Conservation (phyloP, 73 alveolate species). For the Paramecium tetraurelia region DNA sequence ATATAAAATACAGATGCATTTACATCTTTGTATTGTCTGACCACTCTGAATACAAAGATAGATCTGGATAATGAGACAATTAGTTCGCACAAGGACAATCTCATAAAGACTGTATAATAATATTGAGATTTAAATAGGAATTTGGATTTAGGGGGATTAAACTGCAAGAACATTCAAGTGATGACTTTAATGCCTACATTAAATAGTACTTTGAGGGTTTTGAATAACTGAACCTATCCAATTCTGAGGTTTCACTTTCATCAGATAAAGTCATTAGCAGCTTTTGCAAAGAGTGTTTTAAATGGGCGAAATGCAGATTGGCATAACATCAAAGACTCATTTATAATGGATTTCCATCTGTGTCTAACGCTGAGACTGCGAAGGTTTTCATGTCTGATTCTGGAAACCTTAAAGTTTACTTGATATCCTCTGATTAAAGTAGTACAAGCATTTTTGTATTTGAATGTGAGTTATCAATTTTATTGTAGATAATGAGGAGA, state of each 20-base stretch:
- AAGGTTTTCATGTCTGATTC: not conserved
- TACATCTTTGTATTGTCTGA: not conserved
- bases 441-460: constrained; percentile 5
- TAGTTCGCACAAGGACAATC: not conserved
- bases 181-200: not conserved
- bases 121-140: not conserved
- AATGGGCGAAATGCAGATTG: not conserved
- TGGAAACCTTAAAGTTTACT: not conserved
- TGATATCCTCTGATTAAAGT: constrained; percentile 1
- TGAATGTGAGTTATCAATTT: not conserved
- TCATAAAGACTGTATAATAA: not conserved
- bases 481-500: not conserved
- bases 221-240: not conserved
- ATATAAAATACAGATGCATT: not conserved
- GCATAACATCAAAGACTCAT: not conserved
- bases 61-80: not conserved
- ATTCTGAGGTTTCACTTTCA: not conserved
- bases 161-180: not conserved
- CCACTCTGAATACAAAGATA: not conserved
- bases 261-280: not conserved
- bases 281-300: constrained; percentile 3
- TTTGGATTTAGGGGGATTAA: not conserved
- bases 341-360: not conserved
- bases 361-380: not conserved
- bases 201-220: not conserved